Conservation (phyloP, 176 grass and related monocot genomes). For the Chrysopogon serrulatus region DNA sequence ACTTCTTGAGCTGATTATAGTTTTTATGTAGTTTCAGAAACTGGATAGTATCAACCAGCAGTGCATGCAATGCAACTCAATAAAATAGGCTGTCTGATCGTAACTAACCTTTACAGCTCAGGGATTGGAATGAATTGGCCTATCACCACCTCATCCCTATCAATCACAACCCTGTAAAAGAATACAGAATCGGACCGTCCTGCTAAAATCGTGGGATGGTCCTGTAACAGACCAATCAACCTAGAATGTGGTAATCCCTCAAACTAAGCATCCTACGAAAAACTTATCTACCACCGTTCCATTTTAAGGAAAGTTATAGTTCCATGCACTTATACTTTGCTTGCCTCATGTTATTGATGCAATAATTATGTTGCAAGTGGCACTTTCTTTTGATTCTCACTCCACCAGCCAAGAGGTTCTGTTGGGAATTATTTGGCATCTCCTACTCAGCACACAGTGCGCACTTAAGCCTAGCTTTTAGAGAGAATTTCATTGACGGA, state of each 20-base stretch:
- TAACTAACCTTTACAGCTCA: neutral
- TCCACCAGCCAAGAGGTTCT: conserved; percentile 36
- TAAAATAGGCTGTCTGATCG: neutral
- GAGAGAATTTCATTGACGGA: conserved; percentile 13
- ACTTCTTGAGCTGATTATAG: neutral
- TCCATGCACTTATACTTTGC: conserved; percentile 1
- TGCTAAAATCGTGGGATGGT: neutral
- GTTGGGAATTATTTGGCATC: conserved; percentile 16
- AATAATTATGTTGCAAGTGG: neutral
- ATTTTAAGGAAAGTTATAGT: neutral
- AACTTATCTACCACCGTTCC: neutral
- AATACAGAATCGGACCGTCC: neutral
- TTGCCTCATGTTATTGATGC: neutral
- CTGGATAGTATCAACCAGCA: neutral
- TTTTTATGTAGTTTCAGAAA: neutral
- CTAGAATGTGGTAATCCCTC: neutral
- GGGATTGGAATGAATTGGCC: neutral
- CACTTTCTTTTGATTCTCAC: conserved; percentile 25
- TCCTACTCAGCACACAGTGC: conserved; percentile 7
- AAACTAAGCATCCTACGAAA: neutral
- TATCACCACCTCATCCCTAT: neutral
- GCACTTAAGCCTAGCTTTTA: neutral
- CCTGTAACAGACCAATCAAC: neutral
- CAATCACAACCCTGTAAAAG: neutral
- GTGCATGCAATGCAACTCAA: neutral